Evolutionary conservation across 2,329 filamentous ascomycete species (phyloP).

Genomic region (Knoxdaviesia capensis): DNA sequence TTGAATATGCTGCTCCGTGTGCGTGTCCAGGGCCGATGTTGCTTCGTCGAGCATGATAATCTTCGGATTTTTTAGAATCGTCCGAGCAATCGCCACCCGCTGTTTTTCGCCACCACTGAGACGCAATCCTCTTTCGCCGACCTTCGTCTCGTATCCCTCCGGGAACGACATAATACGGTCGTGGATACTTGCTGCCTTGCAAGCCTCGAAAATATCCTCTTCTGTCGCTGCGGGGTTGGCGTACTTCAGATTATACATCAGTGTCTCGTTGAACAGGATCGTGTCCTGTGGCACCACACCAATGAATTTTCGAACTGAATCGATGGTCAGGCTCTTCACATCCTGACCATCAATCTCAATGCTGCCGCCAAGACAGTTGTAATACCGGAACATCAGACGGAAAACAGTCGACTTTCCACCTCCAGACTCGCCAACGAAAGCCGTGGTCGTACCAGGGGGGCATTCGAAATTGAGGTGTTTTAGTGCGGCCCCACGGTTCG

Average conservation of each 20-base stretch:
- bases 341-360: slow-evolving; percentile 74
- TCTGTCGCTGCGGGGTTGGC: slow-evolving; percentile 65
- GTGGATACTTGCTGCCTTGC: slow-evolving; percentile 74
- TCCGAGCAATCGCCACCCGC: slow-evolving; percentile 79
- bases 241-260: slow-evolving; percentile 91
- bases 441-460: slow-evolving; percentile 76
- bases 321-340: slow-evolving; percentile 73
- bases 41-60: slow-evolving; percentile 91
- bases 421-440: slow-evolving; percentile 88
- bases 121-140: slow-evolving; percentile 73
- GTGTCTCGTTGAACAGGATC: slow-evolving; percentile 78
- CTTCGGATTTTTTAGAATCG: slow-evolving; percentile 76
- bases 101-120: slow-evolving; percentile 87
- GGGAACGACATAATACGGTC: slow-evolving; percentile 82
- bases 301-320: slow-evolving; percentile 79
- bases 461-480: slow-evolving; percentile 73
- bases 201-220: slow-evolving; percentile 65
- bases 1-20: slow-evolving; percentile 87
- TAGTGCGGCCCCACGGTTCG: slow-evolving; percentile 66
- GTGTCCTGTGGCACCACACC: slow-evolving; percentile 96
- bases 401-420: slow-evolving; percentile 96
- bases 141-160: slow-evolving; percentile 73
- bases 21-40: slow-evolving; percentile 75
- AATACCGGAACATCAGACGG: slow-evolving; percentile 89
- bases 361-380: slow-evolving; percentile 61